These are phyloP conservation scores for Corymbia calophylla DNA, from an alignment of 441 rosid species.

Conservation along the genomic window DNA sequence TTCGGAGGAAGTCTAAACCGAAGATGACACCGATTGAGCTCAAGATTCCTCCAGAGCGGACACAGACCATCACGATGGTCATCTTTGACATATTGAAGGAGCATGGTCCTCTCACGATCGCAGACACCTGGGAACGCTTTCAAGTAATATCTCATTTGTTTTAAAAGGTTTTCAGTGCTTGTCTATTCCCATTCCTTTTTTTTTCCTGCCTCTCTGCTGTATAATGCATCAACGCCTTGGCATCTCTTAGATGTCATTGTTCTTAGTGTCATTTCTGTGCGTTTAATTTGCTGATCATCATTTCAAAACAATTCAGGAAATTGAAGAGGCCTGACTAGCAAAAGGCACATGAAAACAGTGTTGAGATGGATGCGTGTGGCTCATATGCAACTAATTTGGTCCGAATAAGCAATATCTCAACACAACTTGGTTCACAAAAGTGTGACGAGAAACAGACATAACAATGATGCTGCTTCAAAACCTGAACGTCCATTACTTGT, in stretches of 20 bases:
- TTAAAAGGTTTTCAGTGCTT: not conserved
- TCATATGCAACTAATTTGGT: conserved; percentile 64
- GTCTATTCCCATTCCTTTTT: not conserved
- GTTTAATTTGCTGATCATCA: not conserved
- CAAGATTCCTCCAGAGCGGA: conserved; percentile 69
- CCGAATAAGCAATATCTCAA: conserved; percentile 67
- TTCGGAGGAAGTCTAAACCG: conserved; percentile 70
- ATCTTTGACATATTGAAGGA: conserved; percentile 61
- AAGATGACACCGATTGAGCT: conserved; percentile 83
- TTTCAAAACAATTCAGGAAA: conserved; percentile 32
- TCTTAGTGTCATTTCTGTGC: not conserved
- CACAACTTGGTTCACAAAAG: conserved; percentile 74
- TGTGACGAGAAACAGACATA: conserved; percentile 9
- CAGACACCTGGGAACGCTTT: conserved; percentile 71
- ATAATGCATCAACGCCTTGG: not conserved
- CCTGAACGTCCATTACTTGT: conserved; percentile 15
- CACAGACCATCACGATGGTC: conserved; percentile 65
- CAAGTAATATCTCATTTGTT: conserved; percentile 21
- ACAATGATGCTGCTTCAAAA: not conserved
- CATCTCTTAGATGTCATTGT: not conserved
- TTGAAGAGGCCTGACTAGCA: conserved; percentile 60
- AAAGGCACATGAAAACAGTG: conserved; percentile 74
- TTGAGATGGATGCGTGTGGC: conserved; percentile 76
- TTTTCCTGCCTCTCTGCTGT: not conserved
- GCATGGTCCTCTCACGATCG: conserved; percentile 80